Conservation (phyloP, 805 yeast genomes). For the Candida ponderosae region DNA sequence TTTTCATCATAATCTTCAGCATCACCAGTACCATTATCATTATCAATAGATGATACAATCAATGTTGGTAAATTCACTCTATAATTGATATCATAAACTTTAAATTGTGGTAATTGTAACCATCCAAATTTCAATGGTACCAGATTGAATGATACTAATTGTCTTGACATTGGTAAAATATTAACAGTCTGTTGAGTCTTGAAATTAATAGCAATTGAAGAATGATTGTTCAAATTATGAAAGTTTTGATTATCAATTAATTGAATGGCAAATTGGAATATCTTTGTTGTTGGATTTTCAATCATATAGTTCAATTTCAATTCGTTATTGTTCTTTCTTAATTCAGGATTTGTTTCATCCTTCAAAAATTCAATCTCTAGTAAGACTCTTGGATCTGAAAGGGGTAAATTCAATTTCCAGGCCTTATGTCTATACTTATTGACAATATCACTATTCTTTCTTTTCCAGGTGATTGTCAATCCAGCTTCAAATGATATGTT, state of each 20-base stretch:
- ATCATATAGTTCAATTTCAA: slow-evolving; percentile 39
- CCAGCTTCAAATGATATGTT: slow-evolving; percentile 24
- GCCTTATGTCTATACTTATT: slow-evolving; percentile 28
- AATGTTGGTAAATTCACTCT: slow-evolving; percentile 52
- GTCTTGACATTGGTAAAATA: slow-evolving; percentile 56
- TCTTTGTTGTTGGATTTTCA: slow-evolving; percentile 70
- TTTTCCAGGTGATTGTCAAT: slow-evolving; percentile 26
- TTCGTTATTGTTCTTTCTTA: slow-evolving; percentile 11
- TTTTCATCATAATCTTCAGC: slow-evolving; percentile 2
- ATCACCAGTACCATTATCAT: slow-evolving; percentile 20
- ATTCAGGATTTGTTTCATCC: slow-evolving; percentile 4
- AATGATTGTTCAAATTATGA: slow-evolving; percentile 14
- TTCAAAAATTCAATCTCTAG: slow-evolving; percentile 23
- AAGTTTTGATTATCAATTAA: slow-evolving; percentile 28
- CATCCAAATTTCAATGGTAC: slow-evolving; percentile 11
- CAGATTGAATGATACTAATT: slow-evolving; percentile 29
- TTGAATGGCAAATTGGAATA: slow-evolving; percentile 52
- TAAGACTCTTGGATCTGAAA: slow-evolving; percentile 63
- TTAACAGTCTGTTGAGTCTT: too few relatives aligned
- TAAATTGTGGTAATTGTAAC: slow-evolving; percentile 49
- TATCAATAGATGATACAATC: slow-evolving; percentile 27
- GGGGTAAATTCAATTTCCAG: slow-evolving; percentile 50
- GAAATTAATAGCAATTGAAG: too few relatives aligned
- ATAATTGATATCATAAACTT: slow-evolving; percentile 62
- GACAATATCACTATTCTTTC: slow-evolving; percentile 14